Evolutionary conservation across 78 protist species (phyloP).

Genomic region (slime mould (Dictyostelium discoideum)): DNA sequence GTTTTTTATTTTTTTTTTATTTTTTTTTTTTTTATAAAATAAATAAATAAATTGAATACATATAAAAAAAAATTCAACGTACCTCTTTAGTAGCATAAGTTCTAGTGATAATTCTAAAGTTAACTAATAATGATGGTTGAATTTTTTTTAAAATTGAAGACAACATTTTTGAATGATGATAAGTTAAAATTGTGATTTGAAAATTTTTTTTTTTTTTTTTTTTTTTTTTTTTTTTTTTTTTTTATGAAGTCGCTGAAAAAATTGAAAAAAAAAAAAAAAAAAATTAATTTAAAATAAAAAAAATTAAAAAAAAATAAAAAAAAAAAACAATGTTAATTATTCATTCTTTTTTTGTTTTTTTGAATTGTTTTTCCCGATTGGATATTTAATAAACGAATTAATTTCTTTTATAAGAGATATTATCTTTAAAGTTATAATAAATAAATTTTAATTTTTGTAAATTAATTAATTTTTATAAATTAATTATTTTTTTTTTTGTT

Average conservation of each 20-base stretch:
- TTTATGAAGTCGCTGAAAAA: slow-evolving; percentile 11
- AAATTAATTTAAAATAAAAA: background rate
- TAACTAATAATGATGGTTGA: background rate
- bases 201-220: no score
- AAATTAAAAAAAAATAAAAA: background rate
- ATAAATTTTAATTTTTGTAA: no score
- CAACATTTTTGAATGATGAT: background rate
- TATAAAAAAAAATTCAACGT: background rate
- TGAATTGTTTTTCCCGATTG: background rate
- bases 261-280: slow-evolving; percentile 11
- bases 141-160: slow-evolving; percentile 13
- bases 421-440: no score
- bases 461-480: no score
- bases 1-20: no score
- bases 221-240: background rate
- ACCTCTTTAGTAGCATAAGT: slow-evolving; percentile 23
- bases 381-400: background rate
- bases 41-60: no score
- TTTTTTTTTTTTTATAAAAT: no score
- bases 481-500: no score
- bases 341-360: background rate
- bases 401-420: background rate
- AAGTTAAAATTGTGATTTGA: background rate
- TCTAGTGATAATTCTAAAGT: background rate
- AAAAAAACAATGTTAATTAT: background rate